Evolutionary conservation across 495 filamentous ascomycete species (phyloP), one percentile per base, ranked within the genome.

Genomic region (Penicillium verhagenii): DNA sequence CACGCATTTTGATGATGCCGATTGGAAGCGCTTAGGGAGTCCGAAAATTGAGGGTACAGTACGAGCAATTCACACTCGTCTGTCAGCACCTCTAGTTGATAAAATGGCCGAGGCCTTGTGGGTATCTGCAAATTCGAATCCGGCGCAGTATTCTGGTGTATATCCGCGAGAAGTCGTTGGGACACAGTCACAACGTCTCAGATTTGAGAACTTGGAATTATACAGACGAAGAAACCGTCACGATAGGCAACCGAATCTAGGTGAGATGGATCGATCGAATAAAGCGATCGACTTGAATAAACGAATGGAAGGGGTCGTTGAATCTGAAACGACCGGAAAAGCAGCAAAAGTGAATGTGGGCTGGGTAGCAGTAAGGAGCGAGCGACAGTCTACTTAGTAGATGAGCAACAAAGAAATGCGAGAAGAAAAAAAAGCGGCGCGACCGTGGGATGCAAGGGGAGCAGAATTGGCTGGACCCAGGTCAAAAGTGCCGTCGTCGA

Each of bases 401-500:
- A 52, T 50, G 33, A 24, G 58, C 46, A 66, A 68, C 59, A 68
- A 58, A 64, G 59, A 59, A 62, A 49, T n/a, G n/a, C n/a, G n/a
- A n/a, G n/a, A n/a, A n/a, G n/a, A n/a, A n/a, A n/a, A n/a, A n/a
- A 23, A 29, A 51, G 35, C 44, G 52, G 71, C 66, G 71, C 66
- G 67, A 72, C 66, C 68, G 71, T 61, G 65, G 60, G 62, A 58
- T 56, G 71, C 68, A 73, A 75, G 69, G 72, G 66, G 67, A 61
- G 52, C 44, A 51, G 35, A 58, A 64, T 66, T 65, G 64, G 61
- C 65, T 56, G 38, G 56, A 60, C 71, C 68, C 69, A 68, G 59
- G 65, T 68, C 59, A 52, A 67, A 58, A 50, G 53, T 51, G 54
- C 51, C 65, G 63, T 65, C 61, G 71, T 72, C 57, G 55, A 66